Evolutionary conservation across 371 early-diverging fungal species (phyloP).

Genomic region (Mortierella sp.): DNA sequence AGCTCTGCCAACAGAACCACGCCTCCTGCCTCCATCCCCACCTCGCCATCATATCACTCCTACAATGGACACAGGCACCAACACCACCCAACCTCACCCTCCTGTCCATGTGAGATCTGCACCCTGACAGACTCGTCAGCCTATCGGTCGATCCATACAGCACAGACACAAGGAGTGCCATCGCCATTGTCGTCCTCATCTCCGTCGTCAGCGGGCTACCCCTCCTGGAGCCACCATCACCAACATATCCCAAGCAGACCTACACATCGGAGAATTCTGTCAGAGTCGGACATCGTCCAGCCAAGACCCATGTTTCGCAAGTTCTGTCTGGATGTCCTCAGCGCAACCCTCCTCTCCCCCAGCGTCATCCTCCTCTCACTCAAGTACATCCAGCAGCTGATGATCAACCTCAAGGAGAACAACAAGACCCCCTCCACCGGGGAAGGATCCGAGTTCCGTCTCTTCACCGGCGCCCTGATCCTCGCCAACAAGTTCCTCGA

Average conservation of each 20-base stretch:
- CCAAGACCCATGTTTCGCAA: slow-evolving; percentile 54
- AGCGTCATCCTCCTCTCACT: slow-evolving; percentile 71
- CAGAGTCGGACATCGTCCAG: slow-evolving; percentile 49
- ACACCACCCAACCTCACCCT: not conserved
- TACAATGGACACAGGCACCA: not conserved
- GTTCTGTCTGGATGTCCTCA: slow-evolving; percentile 60
- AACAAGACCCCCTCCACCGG: slow-evolving; percentile 64
- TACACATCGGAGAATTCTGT: slow-evolving; percentile 34
- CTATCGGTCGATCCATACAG: not conserved
- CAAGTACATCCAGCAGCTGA: slow-evolving; percentile 72
- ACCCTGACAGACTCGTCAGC: slow-evolving; percentile 19
- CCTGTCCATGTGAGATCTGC: slow-evolving; percentile 32
- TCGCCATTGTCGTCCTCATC: slow-evolving; percentile 7
- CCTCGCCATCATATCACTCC: slow-evolving; percentile 19
- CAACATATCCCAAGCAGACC: not conserved
- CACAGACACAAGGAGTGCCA: slow-evolving; percentile 12
- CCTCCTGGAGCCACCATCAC: not conserved
- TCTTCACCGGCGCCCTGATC: slow-evolving; percentile 74
- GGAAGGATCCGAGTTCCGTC: slow-evolving; percentile 79
- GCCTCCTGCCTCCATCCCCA: slow-evolving; percentile 33
- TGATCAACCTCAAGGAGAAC: slow-evolving; percentile 62
- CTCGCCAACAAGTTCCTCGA: slow-evolving; percentile 73
- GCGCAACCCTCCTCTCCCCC: slow-evolving; percentile 69
- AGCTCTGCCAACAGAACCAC: slow-evolving; percentile 8
- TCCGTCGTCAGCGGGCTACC: not conserved